Conservation (phyloP, 495 filamentous ascomycete genomes). For the Penicillium riverlandense region DNA sequence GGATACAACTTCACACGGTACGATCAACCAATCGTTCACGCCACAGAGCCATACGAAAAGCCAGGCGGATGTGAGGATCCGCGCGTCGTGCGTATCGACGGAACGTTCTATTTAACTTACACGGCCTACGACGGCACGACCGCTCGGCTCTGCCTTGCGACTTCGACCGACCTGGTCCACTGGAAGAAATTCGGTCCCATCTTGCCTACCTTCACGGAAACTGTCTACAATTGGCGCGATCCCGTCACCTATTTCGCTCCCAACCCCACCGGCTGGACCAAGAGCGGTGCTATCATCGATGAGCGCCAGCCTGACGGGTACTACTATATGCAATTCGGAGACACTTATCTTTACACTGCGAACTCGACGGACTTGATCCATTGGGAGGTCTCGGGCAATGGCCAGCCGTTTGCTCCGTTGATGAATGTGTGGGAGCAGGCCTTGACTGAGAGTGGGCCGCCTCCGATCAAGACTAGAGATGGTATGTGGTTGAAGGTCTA, state of each 20-base stretch:
- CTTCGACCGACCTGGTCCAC: slow-evolving; percentile 12
- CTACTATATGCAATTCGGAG: slow-evolving; percentile 20
- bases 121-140: slow-evolving; percentile 11
- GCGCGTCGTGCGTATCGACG: slow-evolving; percentile 13
- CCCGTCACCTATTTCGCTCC: background rate
- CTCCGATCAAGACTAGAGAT: slow-evolving; percentile 14
- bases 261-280: slow-evolving; percentile 1
- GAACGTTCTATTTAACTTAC: slow-evolving; percentile 21
- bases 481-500: slow-evolving; percentile 17
- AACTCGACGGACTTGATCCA: slow-evolving; percentile 13
- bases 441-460: background rate
- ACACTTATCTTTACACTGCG: slow-evolving; percentile 12
- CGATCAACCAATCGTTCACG: background rate
- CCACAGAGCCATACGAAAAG: slow-evolving; percentile 9
- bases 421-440: slow-evolving; percentile 8
- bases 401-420: slow-evolving; percentile 4
- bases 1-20: slow-evolving; percentile 5
- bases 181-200: slow-evolving; percentile 9
- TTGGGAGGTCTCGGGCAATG: slow-evolving; percentile 3
- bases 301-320: slow-evolving; percentile 13
- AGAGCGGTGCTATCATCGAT: slow-evolving; percentile 14
- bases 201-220: background rate
- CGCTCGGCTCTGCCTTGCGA: slow-evolving; percentile 15
- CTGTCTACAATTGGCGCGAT: no score
- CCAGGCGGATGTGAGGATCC: slow-evolving; percentile 8